These are phyloP conservation scores for Leccinum boreale DNA, from an alignment of 768 basidiomycete genomes.

Conservation along the genomic window DNA sequence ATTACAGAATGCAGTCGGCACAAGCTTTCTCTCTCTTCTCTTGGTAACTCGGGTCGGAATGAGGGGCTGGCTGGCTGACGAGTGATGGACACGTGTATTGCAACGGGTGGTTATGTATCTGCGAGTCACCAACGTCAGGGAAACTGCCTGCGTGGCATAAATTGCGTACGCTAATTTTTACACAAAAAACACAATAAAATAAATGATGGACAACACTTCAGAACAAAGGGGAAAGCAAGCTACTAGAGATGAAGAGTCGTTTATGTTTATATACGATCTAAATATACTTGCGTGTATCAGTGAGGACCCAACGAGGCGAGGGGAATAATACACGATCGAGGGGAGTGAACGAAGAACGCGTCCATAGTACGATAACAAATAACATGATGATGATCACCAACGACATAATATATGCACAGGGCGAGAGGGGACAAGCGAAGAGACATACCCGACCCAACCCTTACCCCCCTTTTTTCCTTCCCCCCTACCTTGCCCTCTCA, in stretches of 20 bases:
- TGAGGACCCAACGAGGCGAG: background rate
- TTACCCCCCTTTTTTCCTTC: background rate
- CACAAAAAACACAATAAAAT: background rate
- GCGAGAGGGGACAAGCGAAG: background rate
- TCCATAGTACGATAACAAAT: conserved; percentile 4
- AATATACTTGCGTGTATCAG: conserved; percentile 7
- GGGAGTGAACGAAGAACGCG: background rate
- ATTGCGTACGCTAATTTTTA: background rate
- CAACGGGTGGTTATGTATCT: background rate
- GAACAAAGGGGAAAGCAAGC: conserved; percentile 1
- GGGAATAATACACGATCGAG: conserved; percentile 7
- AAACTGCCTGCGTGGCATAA: background rate
- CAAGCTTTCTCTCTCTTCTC: background rate
- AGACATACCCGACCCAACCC: conserved; percentile 2
- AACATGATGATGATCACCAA: conserved; percentile 1
- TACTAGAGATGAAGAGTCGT: background rate
- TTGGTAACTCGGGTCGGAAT: background rate
- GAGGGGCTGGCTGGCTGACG: background rate
- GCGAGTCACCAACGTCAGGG: background rate
- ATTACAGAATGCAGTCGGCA: conserved; percentile 2
- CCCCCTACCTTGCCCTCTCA: background rate
- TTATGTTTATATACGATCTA: conserved; percentile 16
- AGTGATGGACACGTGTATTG: conserved; percentile 9
- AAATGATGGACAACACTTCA: background rate
- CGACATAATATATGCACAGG: background rate